These are phyloP conservation scores for Salix udensis DNA, from an alignment of 345 rosid species.

Conservation along the genomic window DNA sequence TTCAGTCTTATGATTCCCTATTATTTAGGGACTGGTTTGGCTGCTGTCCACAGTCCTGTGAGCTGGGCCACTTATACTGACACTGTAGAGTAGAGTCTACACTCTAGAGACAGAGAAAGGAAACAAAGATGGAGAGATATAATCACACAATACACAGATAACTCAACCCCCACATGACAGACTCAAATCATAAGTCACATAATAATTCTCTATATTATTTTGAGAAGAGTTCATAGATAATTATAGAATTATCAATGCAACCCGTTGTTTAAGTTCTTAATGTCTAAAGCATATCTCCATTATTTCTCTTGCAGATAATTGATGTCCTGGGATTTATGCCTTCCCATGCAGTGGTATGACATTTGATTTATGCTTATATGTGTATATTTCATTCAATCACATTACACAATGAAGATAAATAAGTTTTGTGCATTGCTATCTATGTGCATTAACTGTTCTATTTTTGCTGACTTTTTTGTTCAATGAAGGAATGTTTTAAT, in stretches of 20 bases:
- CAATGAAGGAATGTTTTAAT: no score
- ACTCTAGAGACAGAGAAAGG: not conserved
- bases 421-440: not conserved
- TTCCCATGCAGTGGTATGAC: conserved; percentile 82
- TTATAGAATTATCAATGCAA: no score
- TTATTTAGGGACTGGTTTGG: not conserved
- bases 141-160: no score
- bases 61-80: not conserved
- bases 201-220: not conserved
- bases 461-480: not conserved
- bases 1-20: not conserved
- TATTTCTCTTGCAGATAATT: conserved; percentile 57
- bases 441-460: not conserved
- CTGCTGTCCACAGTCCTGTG: not conserved
- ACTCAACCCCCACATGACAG: not conserved
- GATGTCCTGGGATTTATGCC: conserved; percentile 86
- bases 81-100: no score
- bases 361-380: not conserved
- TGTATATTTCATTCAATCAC: not conserved
- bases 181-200: not conserved
- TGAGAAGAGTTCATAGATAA: not conserved
- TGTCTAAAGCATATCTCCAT: conserved; percentile 16
- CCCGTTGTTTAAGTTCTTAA: not conserved
- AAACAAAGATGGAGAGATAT: not conserved
- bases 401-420: not conserved